phyloP scores from a whole-genome alignment of 169 alveolate species.

The Theileria luwenshuni region DNA sequence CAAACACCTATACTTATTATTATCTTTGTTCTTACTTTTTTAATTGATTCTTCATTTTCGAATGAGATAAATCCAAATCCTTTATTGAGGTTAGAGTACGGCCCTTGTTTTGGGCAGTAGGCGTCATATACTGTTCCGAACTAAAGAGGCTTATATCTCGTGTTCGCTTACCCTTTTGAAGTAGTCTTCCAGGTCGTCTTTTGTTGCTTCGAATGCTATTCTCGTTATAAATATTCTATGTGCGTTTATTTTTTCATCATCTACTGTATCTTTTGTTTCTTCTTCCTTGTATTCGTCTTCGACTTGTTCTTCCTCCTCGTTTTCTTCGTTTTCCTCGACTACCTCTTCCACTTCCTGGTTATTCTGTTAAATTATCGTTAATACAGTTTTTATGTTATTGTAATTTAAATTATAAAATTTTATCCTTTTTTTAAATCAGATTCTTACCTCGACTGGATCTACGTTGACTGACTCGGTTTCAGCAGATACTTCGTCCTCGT shows the following conservation, averaged over 20 bases:
- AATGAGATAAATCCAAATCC: slow-evolving; percentile 83
- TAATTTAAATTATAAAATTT: background rate
- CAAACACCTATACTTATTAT: slow-evolving; percentile 57
- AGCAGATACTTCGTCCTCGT: background rate
- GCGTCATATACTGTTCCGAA: slow-evolving; percentile 70
- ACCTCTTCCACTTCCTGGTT: background rate
- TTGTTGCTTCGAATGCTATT: slow-evolving; percentile 73
- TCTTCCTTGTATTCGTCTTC: slow-evolving; percentile 3
- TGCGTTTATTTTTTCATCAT: slow-evolving; percentile 53
- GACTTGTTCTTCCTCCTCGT: slow-evolving; percentile 1
- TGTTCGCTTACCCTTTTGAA: slow-evolving; percentile 52
- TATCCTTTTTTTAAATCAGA: background rate
- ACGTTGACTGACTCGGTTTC: slow-evolving; percentile 4
- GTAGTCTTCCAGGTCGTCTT: slow-evolving; percentile 72
- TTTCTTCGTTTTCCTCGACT: background rate
- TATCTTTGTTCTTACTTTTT: slow-evolving; percentile 31
- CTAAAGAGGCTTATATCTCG: slow-evolving; percentile 31
- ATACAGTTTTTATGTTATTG: background rate
- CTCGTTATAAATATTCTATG: slow-evolving; percentile 72
- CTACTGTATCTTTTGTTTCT: slow-evolving; percentile 10
- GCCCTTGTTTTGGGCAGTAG: slow-evolving; percentile 60
- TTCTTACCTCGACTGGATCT: slow-evolving; percentile 23
- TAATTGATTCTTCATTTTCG: slow-evolving; percentile 63
- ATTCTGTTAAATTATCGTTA: background rate
- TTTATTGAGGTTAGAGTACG: slow-evolving; percentile 66